A percentile compares a stretch with the other conserved stretches of the same genome.
phyloP scores from a whole-genome alignment of 2,329 filamentous ascomycete genomes.

The Conoideocrella luteorostrata region DNA sequence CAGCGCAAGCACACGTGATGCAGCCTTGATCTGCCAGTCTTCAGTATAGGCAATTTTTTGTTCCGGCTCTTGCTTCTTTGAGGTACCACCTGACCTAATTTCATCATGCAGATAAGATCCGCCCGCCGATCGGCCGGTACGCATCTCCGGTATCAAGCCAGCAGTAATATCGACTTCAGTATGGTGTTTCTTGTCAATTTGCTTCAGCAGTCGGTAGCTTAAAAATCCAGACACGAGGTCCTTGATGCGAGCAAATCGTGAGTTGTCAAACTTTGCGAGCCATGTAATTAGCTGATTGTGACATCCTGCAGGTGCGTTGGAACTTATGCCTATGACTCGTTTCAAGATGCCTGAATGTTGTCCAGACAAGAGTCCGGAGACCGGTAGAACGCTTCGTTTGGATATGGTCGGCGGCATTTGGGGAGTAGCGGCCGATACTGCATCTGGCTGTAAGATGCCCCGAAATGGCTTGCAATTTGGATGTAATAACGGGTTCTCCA shows the following conservation, averaged over 20 bases:
- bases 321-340: conserved; percentile 71
- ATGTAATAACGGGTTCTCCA: conserved; percentile 72
- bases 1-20: conserved; percentile 71
- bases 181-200: conserved; percentile 60
- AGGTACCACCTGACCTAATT: conserved; percentile 48
- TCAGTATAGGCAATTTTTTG: conserved; percentile 62
- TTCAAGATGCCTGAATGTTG: conserved; percentile 82
- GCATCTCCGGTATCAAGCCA: conserved; percentile 67
- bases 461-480: conserved; percentile 31
- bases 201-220: conserved; percentile 69
- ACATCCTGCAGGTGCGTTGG: conserved; percentile 67
- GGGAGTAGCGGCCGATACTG: not conserved
- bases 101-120: conserved; percentile 70
- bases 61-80: conserved; percentile 47
- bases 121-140: conserved; percentile 49
- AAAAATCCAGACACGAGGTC: conserved; percentile 74
- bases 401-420: not conserved
- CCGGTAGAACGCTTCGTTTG: conserved; percentile 15
- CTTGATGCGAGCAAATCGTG: conserved; percentile 65
- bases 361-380: conserved; percentile 44
- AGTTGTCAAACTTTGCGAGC: conserved; percentile 65
- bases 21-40: conserved; percentile 85
- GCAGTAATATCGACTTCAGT: conserved; percentile 54
- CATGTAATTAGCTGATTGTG: conserved; percentile 73
- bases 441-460: conserved; percentile 32